These are phyloP conservation scores for Sporothrix euskadiensis DNA, from an alignment of 2,329 filamentous ascomycete species.

Conservation along the genomic window DNA sequence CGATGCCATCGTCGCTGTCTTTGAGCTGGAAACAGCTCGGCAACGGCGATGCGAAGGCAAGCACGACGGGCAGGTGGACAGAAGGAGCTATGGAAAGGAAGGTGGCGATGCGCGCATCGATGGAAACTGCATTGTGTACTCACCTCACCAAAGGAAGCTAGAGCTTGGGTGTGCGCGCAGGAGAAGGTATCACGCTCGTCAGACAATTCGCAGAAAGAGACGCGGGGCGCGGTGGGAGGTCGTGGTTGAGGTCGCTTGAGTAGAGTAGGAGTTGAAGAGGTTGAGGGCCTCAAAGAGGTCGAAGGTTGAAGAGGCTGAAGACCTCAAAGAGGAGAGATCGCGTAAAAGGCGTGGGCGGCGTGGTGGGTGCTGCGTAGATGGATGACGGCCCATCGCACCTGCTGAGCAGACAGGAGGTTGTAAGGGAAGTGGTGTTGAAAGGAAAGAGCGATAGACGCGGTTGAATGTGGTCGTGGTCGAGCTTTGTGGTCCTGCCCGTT, in stretches of 20 bases:
- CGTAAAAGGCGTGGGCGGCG: constrained; percentile 10
- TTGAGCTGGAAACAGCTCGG: background rate
- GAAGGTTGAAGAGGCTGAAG: background rate
- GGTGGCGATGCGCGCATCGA: background rate
- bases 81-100: background rate
- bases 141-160: constrained; percentile 4
- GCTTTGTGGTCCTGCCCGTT: background rate
- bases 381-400: constrained; percentile 29
- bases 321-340: background rate
- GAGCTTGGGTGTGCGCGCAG: background rate
- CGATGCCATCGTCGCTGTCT: background rate
- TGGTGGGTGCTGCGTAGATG: constrained; percentile 11
- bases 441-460: constrained; percentile 19
- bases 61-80: background rate
- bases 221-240: background rate
- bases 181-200: background rate
- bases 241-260: background rate
- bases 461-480: background rate
- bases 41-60: background rate
- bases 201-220: background rate
- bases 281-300: background rate
- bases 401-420: background rate
- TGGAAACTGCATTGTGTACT: background rate
- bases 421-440: background rate
- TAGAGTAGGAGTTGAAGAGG: background rate